A percentile compares a stretch with the other conserved stretches of the same genome.
phyloP scores from a whole-genome alignment of 257 asterid genomes.

The Sherardia arvensis region DNA sequence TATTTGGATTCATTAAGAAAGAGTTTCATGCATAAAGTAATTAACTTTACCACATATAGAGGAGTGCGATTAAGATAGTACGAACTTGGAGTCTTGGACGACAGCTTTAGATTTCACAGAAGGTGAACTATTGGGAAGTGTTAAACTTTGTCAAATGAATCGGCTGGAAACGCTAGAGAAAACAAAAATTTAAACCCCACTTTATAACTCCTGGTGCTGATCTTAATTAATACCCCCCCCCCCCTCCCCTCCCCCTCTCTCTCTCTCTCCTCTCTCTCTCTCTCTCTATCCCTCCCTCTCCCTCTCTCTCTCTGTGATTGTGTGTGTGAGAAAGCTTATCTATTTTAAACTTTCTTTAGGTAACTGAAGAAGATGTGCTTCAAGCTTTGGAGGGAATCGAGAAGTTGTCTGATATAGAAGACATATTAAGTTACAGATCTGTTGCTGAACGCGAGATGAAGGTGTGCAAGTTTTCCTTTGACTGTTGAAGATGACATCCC shows the following conservation, averaged over 20 bases:
- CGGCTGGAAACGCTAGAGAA: neutral
- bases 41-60: neutral
- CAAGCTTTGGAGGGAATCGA: constrained; percentile 79
- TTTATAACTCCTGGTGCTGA: neutral
- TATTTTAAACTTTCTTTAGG: constrained; percentile 28
- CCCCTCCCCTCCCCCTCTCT: too few relatives aligned
- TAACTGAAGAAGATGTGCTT: constrained; percentile 54
- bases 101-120: neutral
- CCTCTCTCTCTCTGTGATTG: neutral
- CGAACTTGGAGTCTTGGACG: neutral
- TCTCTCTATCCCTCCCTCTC: too few relatives aligned
- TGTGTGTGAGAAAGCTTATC: neutral
- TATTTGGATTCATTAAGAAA: neutral
- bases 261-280: neutral
- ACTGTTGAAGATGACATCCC: neutral
- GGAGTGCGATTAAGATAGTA: neutral
- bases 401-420: constrained; percentile 74
- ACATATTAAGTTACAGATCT: constrained; percentile 77
- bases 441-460: constrained; percentile 75
- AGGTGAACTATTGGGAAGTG: neutral
- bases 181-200: neutral
- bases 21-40: neutral
- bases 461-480: constrained; percentile 25
- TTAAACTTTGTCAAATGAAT: neutral
- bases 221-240: neutral